These are phyloP conservation scores for Diaporthe australafricana DNA, from an alignment of 2,329 filamentous ascomycete genomes.

Conservation along the genomic window DNA sequence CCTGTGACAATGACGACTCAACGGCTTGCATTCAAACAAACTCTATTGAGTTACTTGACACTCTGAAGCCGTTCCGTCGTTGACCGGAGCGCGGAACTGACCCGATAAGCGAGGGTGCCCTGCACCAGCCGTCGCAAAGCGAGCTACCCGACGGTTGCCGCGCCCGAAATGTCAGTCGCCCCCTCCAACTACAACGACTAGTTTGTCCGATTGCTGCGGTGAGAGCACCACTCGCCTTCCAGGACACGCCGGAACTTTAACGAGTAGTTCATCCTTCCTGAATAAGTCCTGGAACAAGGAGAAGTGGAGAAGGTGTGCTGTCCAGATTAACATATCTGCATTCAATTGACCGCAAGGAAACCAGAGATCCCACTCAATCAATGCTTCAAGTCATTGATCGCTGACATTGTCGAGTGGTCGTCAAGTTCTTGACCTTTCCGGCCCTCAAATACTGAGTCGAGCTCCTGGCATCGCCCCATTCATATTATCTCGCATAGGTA, in stretches of 20 bases:
- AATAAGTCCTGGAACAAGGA: constrained; percentile 13
- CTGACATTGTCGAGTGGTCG: not conserved
- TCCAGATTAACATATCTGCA: constrained; percentile 1
- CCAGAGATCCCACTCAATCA: constrained; percentile 8
- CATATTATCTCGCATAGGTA: constrained; percentile 1
- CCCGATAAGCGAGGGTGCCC: constrained; percentile 30
- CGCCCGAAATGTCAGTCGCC: constrained; percentile 18
- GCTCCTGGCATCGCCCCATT: not conserved
- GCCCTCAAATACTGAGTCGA: constrained; percentile 2
- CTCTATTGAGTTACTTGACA: constrained; percentile 31
- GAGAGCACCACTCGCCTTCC: not conserved
- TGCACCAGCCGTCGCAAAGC: constrained; percentile 32
- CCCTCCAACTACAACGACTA: not conserved
- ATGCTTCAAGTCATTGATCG: constrained; percentile 18
- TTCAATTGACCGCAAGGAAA: not conserved
- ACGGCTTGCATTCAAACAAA: constrained; percentile 15
- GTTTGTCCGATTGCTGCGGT: constrained; percentile 1
- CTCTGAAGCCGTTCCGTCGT: constrained; percentile 30
- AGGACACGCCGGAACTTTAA: constrained; percentile 13
- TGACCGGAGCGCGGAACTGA: constrained; percentile 29
- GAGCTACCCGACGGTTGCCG: constrained; percentile 36
- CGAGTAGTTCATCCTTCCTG: not conserved
- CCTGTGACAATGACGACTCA: constrained; percentile 27
- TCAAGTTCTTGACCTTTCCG: not conserved
- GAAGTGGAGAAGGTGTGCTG: not conserved